Evolutionary conservation across 2,329 filamentous ascomycete genomes (phyloP), one percentile per base, ranked within the genome.

Genomic region (Colletotrichum sp.): DNA sequence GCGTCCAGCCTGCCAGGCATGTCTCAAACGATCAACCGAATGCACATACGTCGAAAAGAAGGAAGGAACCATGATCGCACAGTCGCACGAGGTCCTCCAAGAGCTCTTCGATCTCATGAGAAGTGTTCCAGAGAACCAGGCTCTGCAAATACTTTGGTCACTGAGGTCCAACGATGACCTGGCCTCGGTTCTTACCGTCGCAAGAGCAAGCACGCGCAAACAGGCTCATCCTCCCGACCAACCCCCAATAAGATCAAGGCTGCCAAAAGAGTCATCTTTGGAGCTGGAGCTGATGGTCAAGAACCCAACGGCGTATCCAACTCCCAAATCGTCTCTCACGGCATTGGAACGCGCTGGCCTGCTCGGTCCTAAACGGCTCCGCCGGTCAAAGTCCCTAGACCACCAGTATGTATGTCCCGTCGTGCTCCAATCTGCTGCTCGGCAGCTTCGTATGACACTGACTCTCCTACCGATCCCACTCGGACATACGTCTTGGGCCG

Each of bases 61-160:
- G 6, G 59, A 59, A 3, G 16, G 16, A 11, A 33, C 51, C 16
- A 54, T 29, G 66, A 33, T 15, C 59, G 31, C 21, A 76, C 43
- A 64, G 8, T 21, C 51, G n/a, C 31, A 54, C 8, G 51, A 68
- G 7, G 59, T 38, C 5, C 31, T 66, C 3, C 38, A 66, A 3
- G 80, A 82, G 51, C 24, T 82, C 2, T 51, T 81, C 6, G 75
- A 78, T 12, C 74, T 80, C 2, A 65, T 82, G 5, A 77, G 76
- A 38, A 68, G 74, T 18, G 61, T 79, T 3, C 74, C 80, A 1
- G 68, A 77, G 13, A 18, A 70, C 0, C 76, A 78, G 27, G 76
- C 77, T 7, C 27, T 70, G 4, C 65, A 74, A 7, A 76, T 79
- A 3, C 29, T 83, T 16, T 64, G 71, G 5, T 24, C 70, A 12